Base-by-base conservation (phyloP, 805 yeast genomes). In the Barnettozyma sucrosica region DNA sequence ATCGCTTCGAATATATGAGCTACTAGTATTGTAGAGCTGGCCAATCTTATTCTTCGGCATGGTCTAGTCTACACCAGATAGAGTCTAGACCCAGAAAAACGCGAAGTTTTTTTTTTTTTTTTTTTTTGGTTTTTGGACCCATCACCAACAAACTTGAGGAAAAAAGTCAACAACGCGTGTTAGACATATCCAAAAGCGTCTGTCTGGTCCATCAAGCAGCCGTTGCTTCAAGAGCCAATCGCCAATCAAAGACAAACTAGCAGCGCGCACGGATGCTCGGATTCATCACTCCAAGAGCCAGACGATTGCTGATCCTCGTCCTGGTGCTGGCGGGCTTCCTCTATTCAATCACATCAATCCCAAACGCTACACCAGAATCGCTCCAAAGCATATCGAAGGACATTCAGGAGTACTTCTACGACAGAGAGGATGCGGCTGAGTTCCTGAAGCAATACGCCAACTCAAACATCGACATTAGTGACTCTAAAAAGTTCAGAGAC, bases 401-500 rank as follows among this genome's bases (percentile, higher is more conserved):
- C 9, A 34, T 47, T 4, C 42, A 44, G 36, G 36, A 41, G 7
- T 47, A 44, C 40, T 47, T 47, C 19, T 34, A 40, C 24, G 33
- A 34, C 33, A 33, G 20, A 4, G 44, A 41, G 8, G 44, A 43
- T 11, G 34, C 40, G 6, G 33, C 25, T 18, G 44, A 43, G 10
- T 40, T 47, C 21, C 26, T 47, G 18, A 43, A 47, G 23, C 33
- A 43, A 2, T 40, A 43, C 23, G 42, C 47, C 2, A 47, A 47
- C 26, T 47, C 50, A 8, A 47, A 47, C 26, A 18, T 47, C 5
- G 50, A 47, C 16, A 43, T 47, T 20, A 40, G 45, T 7, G 44
- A 44, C 24, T 32, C 47, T 11, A 39, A 43, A n/a, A 14, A 20
- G 20, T 47, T 34, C 34, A 43, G 34, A 5, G 50, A 47, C 13